Percentiles rank a stretch among this genome's conserved stretches.
phyloP scores from a whole-genome alignment of 2,329 filamentous ascomycete species.

The Arthrobotrys sphaeroides region DNA sequence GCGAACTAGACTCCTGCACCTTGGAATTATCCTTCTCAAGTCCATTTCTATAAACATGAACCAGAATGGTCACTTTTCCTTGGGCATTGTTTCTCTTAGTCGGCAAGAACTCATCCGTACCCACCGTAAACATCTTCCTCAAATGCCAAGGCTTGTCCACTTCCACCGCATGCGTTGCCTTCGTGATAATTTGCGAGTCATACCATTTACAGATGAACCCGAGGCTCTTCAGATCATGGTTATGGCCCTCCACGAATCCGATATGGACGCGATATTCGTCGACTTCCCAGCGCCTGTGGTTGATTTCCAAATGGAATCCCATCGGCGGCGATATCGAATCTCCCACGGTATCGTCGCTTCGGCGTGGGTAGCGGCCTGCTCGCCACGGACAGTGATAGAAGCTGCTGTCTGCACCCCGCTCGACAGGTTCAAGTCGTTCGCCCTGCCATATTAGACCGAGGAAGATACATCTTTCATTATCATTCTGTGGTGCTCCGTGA shows the following conservation, averaged over 20 bases:
- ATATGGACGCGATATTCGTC: background rate
- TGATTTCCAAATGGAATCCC: background rate
- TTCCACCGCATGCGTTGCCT: background rate
- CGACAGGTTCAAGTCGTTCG: background rate
- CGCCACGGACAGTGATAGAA: background rate
- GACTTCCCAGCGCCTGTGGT: background rate
- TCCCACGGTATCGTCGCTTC: background rate
- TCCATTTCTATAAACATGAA: background rate
- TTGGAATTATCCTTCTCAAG: background rate
- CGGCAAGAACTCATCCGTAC: background rate
- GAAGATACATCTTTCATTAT: background rate
- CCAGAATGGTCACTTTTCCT: background rate
- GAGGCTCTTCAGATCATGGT: background rate
- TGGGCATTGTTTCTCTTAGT: background rate
- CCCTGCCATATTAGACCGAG: background rate
- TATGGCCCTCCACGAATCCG: background rate
- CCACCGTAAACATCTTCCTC: background rate
- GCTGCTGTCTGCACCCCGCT: background rate
- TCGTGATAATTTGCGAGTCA: background rate
- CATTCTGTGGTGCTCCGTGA: background rate
- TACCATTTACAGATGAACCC: background rate
- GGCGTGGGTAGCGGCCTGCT: background rate
- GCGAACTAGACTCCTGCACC: background rate
- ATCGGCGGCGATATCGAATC: background rate
- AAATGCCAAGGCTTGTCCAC: constrained; percentile 18